These are phyloP conservation scores for Vitis cinerea DNA, from an alignment of 164 flowering plant genomes.

Conservation along the genomic window DNA sequence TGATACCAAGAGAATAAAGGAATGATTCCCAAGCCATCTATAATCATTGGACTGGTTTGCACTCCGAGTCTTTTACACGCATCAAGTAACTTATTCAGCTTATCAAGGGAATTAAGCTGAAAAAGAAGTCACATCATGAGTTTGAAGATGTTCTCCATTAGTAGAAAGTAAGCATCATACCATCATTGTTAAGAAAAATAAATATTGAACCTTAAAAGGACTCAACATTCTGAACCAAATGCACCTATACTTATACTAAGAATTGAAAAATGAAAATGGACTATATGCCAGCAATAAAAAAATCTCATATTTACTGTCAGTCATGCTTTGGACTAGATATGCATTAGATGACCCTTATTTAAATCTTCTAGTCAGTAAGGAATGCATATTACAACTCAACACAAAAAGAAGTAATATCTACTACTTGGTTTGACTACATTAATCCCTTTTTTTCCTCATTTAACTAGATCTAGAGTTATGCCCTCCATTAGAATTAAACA, in stretches of 20 bases:
- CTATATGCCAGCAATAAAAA: neutral
- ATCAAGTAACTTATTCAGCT: conserved; percentile 62
- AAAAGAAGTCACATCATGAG: conserved; percentile 11
- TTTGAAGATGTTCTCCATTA: conserved; percentile 4
- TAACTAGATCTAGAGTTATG: too few species aligned
- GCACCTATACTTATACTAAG: neutral
- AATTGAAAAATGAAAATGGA: neutral
- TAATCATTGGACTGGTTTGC: conserved; percentile 47
- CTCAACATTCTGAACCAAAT: neutral
- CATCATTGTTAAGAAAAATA: neutral
- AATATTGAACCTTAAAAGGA: neutral
- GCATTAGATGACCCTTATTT: neutral
- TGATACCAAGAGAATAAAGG: conserved; percentile 91
- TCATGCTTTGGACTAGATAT: neutral
- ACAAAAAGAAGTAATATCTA: too few species aligned
- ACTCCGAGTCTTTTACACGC: conserved; percentile 65
- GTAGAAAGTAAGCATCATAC: neutral
- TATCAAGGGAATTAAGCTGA: conserved; percentile 75
- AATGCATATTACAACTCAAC: neutral
- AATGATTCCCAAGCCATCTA: conserved; percentile 65
- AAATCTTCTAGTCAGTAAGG: neutral
- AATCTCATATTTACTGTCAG: neutral
- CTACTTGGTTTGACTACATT: too few species aligned
- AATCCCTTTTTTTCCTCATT: too few species aligned
- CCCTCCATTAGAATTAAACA: too few species aligned